Evolutionary conservation across 2,329 filamentous ascomycete species (phyloP).

Genomic region (Paraconiothyrium sp.): DNA sequence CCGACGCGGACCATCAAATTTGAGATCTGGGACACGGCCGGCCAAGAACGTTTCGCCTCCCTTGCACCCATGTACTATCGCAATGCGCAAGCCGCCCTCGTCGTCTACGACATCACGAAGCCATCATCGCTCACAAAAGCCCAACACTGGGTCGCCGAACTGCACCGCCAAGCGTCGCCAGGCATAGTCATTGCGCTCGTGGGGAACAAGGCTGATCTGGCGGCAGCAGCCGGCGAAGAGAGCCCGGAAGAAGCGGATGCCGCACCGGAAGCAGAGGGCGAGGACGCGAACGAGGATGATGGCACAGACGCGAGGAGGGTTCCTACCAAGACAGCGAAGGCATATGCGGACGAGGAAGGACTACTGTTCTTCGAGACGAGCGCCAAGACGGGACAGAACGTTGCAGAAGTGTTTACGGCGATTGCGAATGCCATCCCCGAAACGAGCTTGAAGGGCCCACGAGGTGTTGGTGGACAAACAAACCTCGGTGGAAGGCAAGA

Average conservation of each 20-base stretch:
- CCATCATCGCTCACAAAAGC: slow-evolving; percentile 94
- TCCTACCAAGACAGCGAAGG: slow-evolving; percentile 87
- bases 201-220: slow-evolving; percentile 90
- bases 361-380: slow-evolving; percentile 98
- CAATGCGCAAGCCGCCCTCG: slow-evolving; percentile 95
- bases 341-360: slow-evolving; percentile 93
- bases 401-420: slow-evolving; percentile 94
- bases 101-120: slow-evolving; percentile 98
- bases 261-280: slow-evolving; percentile 59
- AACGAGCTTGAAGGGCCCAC: slow-evolving; percentile 89
- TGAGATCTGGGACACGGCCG: slow-evolving; percentile 95
- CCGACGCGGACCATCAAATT: slow-evolving; percentile 79
- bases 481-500: slow-evolving; percentile 63
- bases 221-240: slow-evolving; percentile 54
- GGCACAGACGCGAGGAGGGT: slow-evolving; percentile 84
- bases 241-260: slow-evolving; percentile 62
- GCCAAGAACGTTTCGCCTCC: slow-evolving; percentile 96
- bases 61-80: slow-evolving; percentile 99
- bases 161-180: slow-evolving; percentile 93
- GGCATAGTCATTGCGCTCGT: slow-evolving; percentile 97
- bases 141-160: slow-evolving; percentile 97
- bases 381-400: slow-evolving; percentile 94
- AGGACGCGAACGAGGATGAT: slow-evolving; percentile 65
- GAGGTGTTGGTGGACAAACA: slow-evolving; percentile 70
- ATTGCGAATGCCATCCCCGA: slow-evolving; percentile 99